These are phyloP conservation scores for Suillus lakei DNA, from an alignment of 768 basidiomycete species.

Conservation along the genomic window DNA sequence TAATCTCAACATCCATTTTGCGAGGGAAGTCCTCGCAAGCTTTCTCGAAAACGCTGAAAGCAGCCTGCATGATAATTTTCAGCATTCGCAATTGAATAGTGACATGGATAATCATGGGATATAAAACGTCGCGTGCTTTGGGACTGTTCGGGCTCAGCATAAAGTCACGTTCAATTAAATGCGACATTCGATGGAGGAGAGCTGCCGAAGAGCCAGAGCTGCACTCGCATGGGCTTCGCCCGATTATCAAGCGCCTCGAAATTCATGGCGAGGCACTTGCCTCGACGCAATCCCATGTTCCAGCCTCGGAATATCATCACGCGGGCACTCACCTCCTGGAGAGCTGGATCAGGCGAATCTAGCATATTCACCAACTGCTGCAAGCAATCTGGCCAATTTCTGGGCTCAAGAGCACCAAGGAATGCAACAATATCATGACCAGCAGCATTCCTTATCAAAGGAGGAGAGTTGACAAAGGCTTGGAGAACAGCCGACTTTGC, in stretches of 20 bases:
- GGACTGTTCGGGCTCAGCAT: background rate
- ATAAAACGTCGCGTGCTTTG: constrained; percentile 1
- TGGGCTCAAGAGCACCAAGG: constrained; percentile 85
- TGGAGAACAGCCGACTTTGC: constrained; percentile 78
- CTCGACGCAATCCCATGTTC: constrained; percentile 1
- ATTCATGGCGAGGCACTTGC: background rate
- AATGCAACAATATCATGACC: constrained; percentile 92
- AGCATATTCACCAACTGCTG: constrained; percentile 81
- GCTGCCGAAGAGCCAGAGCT: background rate
- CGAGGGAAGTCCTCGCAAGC: constrained; percentile 97
- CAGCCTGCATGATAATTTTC: constrained; percentile 57
- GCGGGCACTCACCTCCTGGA: constrained; percentile 78
- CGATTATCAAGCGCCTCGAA: background rate
- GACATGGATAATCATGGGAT: constrained; percentile 3
- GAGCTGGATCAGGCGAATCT: constrained; percentile 72
- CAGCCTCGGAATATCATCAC: constrained; percentile 5
- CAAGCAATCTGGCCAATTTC: constrained; percentile 95
- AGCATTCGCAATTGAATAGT: constrained; percentile 15
- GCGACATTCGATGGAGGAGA: background rate
- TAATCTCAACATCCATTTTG: constrained; percentile 93
- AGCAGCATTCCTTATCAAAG: constrained; percentile 93
- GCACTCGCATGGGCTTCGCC: background rate
- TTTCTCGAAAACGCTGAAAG: constrained; percentile 93
- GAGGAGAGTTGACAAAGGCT: constrained; percentile 79
- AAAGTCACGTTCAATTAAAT: constrained; percentile 4